Base-by-base conservation (phyloP, 2,329 filamentous ascomycete species). In the Apiospora koreana region DNA sequence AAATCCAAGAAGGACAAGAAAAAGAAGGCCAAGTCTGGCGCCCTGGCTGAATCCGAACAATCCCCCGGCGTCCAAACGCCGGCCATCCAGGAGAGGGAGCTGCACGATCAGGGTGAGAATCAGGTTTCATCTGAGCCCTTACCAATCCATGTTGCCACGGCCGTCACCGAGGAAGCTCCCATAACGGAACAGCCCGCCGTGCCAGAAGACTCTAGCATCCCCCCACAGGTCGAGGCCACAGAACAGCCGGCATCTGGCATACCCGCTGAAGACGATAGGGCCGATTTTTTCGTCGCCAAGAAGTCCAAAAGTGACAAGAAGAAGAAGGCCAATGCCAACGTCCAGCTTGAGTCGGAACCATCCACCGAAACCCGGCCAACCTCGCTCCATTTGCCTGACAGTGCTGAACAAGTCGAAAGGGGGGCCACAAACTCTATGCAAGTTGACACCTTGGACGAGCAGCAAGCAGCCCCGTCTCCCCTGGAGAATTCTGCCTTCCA, bases 1-100 rank as follows among this genome's bases (percentile, higher is more conserved):
- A n/a, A n/a, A n/a, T 75, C 76, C 28, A 79, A 79, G 67, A 77
- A 75, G 46, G 71, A 72, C 69, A 77, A 74, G 70, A 74, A 73
- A 67, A 67, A 38, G 38, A 64, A 64, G 58, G 31, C 2, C 35
- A 41, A 35, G 18, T 14, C 16, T n/a, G 18, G 31, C 14, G 8
- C 38, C 7, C 6, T 23, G 38, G 7, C 28, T 14, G 58, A 64
- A 28, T 23, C 58, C 18, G 58, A 41, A 38, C 38, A 31, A 12
- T 12, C 58, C n/a, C 14, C 58, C 16, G 31, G 8, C 14, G n/a
- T 28, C 25, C 31, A 65, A 65, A 41, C n/a, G 4, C 58, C 62
- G 0, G 4, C 23, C 1, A 23, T 65, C 21, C 25, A 54, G n/a
- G 43, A 46, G 25, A 12, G 28, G 16, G 50, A 31, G 50, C 50